Conservation (phyloP, 1,284 basidiomycete genomes). For the Spongiforma sp. region DNA sequence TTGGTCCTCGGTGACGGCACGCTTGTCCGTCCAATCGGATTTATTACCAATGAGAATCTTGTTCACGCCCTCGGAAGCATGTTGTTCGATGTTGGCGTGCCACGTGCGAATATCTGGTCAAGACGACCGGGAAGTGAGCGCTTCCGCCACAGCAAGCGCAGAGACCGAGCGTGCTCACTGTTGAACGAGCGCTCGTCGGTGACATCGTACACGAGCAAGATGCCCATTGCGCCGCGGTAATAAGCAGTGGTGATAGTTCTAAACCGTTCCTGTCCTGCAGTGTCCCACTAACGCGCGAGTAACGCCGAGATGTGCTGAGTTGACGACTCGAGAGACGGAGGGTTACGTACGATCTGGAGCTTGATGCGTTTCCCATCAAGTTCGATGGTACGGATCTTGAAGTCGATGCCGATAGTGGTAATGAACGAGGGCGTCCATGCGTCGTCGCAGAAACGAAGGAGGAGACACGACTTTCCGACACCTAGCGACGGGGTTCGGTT, state of each 20-base stretch:
- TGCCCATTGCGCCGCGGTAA: constrained; percentile 99
- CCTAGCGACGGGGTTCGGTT: constrained; percentile 50
- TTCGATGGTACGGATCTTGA: constrained; percentile 97
- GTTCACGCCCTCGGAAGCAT: constrained; percentile 98
- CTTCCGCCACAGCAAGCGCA: constrained; percentile 8
- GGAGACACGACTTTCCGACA: constrained; percentile 98
- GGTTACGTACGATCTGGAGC: constrained; percentile 84
- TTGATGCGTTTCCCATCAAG: constrained; percentile 97
- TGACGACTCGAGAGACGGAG: neutral
- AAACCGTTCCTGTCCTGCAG: constrained; percentile 99
- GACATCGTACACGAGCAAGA: constrained; percentile 97
- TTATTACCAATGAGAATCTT: constrained; percentile 99
- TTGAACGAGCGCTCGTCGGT: constrained; percentile 98
- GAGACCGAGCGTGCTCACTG: constrained; percentile 61
- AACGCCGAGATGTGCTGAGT: constrained; percentile 1
- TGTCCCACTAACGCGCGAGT: constrained; percentile 83
- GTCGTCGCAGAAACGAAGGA: constrained; percentile 99
- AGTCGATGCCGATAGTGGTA: constrained; percentile 97
- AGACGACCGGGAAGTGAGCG: neutral
- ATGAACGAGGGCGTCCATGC: constrained; percentile 99
- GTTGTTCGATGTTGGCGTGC: constrained; percentile 99
- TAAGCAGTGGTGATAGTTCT: constrained; percentile 99
- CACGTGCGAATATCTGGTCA: constrained; percentile 94
- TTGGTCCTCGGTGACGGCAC: constrained; percentile 88
- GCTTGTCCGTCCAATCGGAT: constrained; percentile 98